Conservation (phyloP, 768 basidiomycete species). For the Leccinellum luteum region DNA sequence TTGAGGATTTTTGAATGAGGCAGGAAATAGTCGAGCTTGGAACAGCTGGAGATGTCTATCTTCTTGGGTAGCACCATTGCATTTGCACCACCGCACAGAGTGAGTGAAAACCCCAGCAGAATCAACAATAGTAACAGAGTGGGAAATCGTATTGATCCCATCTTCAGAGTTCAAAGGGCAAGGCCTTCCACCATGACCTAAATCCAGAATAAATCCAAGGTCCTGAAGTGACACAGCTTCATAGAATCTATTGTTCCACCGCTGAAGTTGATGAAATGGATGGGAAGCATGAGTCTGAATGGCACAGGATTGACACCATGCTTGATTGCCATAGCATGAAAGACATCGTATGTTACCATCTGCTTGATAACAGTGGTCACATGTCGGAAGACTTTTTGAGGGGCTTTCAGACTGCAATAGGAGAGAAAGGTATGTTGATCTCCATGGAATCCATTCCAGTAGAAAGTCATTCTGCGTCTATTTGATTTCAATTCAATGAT, state of each 20-base stretch:
- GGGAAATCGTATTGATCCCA: no score
- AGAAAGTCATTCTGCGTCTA: not conserved
- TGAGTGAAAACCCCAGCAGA: not conserved
- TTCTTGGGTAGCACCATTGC: not conserved
- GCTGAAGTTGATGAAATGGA: not conserved
- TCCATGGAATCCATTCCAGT: not conserved
- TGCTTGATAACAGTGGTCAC: not conserved
- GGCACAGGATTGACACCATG: not conserved
- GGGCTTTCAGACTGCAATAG: not conserved
- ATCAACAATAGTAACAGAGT: no score
- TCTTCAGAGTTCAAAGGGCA: not conserved
- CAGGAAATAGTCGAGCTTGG: not conserved
- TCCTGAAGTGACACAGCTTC: not conserved
- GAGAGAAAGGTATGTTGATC: not conserved
- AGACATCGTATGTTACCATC: not conserved
- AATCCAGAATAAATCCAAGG: not conserved
- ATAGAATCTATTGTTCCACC: not conserved
- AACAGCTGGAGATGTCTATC: not conserved
- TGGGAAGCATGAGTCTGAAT: not conserved
- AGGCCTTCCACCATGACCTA: not conserved
- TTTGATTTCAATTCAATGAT: not conserved
- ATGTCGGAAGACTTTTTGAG: not conserved
- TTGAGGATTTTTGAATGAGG: slow-evolving; percentile 8
- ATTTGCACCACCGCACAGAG: not conserved
- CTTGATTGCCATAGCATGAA: not conserved